Percentiles rank a stretch among this genome's conserved stretches.
These are phyloP conservation scores for Xylaria multiplex DNA, from an alignment of 2,329 filamentous ascomycete genomes.

Conservation along the genomic window DNA sequence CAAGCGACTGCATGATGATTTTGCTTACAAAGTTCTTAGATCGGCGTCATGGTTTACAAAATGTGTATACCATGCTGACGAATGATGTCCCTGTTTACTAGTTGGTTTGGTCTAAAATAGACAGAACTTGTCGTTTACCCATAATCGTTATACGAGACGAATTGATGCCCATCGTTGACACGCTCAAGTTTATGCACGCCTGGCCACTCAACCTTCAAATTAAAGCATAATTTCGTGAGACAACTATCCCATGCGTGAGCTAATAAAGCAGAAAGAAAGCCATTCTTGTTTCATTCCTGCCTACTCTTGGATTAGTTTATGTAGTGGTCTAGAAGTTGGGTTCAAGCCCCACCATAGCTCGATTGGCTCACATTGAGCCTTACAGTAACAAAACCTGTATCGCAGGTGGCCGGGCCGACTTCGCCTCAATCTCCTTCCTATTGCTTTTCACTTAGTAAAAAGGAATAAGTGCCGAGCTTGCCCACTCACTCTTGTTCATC, in stretches of 20 bases:
- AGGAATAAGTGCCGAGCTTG: neutral
- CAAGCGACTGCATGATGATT: conserved; percentile 41
- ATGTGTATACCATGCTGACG: conserved; percentile 44
- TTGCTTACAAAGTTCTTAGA: conserved; percentile 52
- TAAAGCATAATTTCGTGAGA: neutral
- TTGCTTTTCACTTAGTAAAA: conserved; percentile 21
- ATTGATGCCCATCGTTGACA: conserved; percentile 1
- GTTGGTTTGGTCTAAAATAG: conserved; percentile 23
- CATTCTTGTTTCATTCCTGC: conserved; percentile 17
- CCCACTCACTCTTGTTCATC: neutral
- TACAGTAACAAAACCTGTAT: conserved; percentile 13
- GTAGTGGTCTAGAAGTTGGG: conserved; percentile 30
- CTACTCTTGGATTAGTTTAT: neutral
- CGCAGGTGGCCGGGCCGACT: conserved; percentile 27
- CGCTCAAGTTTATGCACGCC: neutral
- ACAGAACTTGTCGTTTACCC: conserved; percentile 15
- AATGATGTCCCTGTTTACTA: conserved; percentile 23
- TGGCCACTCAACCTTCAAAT: neutral
- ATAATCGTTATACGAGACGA: conserved; percentile 6
- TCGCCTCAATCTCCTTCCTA: conserved; percentile 45
- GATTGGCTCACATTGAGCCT: conserved; percentile 39
- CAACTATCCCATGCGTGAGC: neutral
- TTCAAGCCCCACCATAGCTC: conserved; percentile 39
- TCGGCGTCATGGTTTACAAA: conserved; percentile 56
- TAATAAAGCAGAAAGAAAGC: neutral